Conservation (phyloP, 441 rosid species). For the Euphorbia schlechtendalii region DNA sequence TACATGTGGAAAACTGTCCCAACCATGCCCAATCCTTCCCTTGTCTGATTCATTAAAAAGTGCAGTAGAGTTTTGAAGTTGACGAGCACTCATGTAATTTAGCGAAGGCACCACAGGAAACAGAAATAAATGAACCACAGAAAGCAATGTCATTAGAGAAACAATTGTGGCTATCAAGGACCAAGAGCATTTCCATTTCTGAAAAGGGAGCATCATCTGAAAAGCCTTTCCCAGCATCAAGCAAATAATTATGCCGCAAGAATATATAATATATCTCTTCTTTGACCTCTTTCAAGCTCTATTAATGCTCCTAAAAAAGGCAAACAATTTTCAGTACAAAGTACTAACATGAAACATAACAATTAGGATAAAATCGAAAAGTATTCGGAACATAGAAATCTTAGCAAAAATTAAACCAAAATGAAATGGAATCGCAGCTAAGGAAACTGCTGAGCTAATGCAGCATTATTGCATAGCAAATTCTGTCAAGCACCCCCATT, state of each 20-base stretch:
- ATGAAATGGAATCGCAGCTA: background rate
- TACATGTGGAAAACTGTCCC: constrained; percentile 22
- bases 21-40: constrained; percentile 19
- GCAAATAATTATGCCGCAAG: constrained; percentile 6
- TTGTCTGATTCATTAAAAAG: constrained; percentile 40
- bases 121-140: constrained; percentile 61
- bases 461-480: background rate
- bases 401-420: too few relatives aligned
- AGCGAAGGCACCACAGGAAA: constrained; percentile 72
- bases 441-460: background rate
- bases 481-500: too few relatives aligned
- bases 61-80: constrained; percentile 39
- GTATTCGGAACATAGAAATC: too few relatives aligned
- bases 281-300: constrained; percentile 10
- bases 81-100: constrained; percentile 39
- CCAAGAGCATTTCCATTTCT: constrained; percentile 72
- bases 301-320: constrained; percentile 5
- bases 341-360: constrained; percentile 3
- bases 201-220: constrained; percentile 39
- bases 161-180: constrained; percentile 51
- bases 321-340: background rate
- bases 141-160: constrained; percentile 51
- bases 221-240: constrained; percentile 8
- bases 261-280: constrained; percentile 3
- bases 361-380: background rate